Base-by-base conservation (phyloP, 1,139 yeast species). In the Suhomyces taliae region DNA sequence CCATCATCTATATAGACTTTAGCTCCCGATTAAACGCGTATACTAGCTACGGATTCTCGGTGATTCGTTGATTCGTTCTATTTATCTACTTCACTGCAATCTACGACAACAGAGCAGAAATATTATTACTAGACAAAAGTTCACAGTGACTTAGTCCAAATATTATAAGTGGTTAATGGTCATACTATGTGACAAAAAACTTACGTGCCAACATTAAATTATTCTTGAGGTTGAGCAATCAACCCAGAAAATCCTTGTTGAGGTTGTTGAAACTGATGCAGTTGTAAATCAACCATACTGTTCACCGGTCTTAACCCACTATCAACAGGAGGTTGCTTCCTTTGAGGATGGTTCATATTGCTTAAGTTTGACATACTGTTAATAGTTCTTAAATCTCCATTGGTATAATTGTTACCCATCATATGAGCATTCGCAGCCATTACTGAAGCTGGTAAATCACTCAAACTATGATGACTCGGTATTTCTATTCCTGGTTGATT, bases 291-390 rank as follows among this genome's bases (percentile, higher is more conserved):
- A 3, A 67, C 64, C 75, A 70, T 70, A 50, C 74, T 69, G 48
- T 61, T 62, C 7, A 66, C 72, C 3, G 70, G 60, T 12, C 74
- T 55, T 34, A 69, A 54, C 43, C 56, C 59, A 38, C 51, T 51
- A 10, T 46, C 50, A 40, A 52, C 34, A 32, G 49, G 52, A 8
- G 39, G 45, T 33, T 45, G 55, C 27, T 44, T 47, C 12, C 43
- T 37, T 38, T 45, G 49, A 15, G 35, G 35, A 34, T 53, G 54
- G 39, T 54, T 54, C 49, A 54, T 48, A 10, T 47, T 64, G 19
- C 68, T 61, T 38, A 73, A 54, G 51, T 73, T 71, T 0, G 76
- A 61, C 70, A 72, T 70, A 51, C 78, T 73, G 53, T 67, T 64
- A 35, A 70, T 66, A 4, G 69, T 55, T 34, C 78, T 54, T 34